Percentiles rank a stretch among this genome's conserved stretches.
Evolutionary conservation across 169 alveolate genomes (phyloP).

Genomic region (Miamiensis avidus): DNA sequence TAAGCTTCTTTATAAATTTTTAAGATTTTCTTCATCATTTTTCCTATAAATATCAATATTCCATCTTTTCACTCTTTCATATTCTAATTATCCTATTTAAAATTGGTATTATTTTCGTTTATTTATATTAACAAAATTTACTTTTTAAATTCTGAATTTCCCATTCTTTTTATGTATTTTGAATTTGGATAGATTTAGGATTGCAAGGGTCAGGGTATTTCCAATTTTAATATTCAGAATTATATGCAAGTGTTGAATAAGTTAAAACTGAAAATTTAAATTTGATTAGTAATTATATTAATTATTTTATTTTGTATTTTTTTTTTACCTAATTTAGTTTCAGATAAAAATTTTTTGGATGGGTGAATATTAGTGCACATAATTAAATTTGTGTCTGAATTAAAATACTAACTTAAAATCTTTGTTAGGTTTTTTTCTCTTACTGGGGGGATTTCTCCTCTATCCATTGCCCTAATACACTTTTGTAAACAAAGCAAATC

Average conservation of each 20-base stretch:
- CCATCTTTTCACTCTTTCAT: neutral
- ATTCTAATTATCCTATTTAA: neutral
- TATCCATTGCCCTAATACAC: slow-evolving; percentile 22
- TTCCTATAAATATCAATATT: too few species aligned
- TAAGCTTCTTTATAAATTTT: too few species aligned
- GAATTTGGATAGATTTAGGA: neutral
- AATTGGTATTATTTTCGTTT: neutral
- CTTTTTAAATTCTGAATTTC: neutral
- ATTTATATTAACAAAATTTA: too few species aligned
- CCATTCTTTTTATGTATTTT: neutral
- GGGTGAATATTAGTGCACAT: neutral
- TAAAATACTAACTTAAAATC: slow-evolving; percentile 23
- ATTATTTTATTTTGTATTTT: too few species aligned
- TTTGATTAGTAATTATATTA: too few species aligned
- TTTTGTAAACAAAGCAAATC: slow-evolving; percentile 11
- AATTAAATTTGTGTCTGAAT: neutral
- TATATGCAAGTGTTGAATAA: neutral
- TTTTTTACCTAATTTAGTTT: neutral
- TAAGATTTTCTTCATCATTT: too few species aligned
- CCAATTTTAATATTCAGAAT: neutral
- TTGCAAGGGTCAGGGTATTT: neutral
- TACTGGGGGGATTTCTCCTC: slow-evolving; percentile 7
- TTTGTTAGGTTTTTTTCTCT: slow-evolving; percentile 26
- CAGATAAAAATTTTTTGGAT: neutral
- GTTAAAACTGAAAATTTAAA: neutral